Percentiles rank a stretch among this genome's conserved stretches.
phyloP scores from a whole-genome alignment of 73 alveolate genomes.

The Diophrys appendiculata region DNA sequence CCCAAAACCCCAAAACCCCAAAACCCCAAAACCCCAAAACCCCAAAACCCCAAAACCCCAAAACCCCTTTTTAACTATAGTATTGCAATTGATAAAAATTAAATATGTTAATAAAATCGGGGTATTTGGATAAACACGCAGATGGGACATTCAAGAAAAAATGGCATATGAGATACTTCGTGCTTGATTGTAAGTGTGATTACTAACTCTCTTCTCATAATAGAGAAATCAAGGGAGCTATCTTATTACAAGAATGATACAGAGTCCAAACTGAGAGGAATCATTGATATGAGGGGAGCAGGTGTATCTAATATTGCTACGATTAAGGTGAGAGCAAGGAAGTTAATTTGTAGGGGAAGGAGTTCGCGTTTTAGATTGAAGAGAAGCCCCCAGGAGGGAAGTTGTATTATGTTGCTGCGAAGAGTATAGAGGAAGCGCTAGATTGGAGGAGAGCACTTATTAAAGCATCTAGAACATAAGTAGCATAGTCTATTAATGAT shows the following conservation, averaged over 20 bases:
- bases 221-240: constrained; percentile 29
- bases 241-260: constrained; percentile 33
- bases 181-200: constrained; percentile 33
- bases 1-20: no score
- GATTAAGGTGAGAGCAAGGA: no score
- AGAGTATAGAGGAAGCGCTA: background rate
- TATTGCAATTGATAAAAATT: no score
- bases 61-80: no score
- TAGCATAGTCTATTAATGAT: background rate
- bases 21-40: no score
- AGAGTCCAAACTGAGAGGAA: constrained; percentile 33
- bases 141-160: background rate
- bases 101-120: no score
- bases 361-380: background rate
- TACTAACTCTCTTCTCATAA: background rate
- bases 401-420: background rate
- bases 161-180: constrained; percentile 32
- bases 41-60: no score
- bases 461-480: background rate
- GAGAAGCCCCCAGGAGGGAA: background rate
- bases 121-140: no score
- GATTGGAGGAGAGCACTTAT: background rate
- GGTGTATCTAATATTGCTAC: constrained; percentile 18
- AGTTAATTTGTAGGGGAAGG: no score
- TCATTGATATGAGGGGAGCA: constrained; percentile 28